These are phyloP conservation scores for Cyberlindnera misumaiensis DNA, from an alignment of 805 yeast species.

Conservation along the genomic window DNA sequence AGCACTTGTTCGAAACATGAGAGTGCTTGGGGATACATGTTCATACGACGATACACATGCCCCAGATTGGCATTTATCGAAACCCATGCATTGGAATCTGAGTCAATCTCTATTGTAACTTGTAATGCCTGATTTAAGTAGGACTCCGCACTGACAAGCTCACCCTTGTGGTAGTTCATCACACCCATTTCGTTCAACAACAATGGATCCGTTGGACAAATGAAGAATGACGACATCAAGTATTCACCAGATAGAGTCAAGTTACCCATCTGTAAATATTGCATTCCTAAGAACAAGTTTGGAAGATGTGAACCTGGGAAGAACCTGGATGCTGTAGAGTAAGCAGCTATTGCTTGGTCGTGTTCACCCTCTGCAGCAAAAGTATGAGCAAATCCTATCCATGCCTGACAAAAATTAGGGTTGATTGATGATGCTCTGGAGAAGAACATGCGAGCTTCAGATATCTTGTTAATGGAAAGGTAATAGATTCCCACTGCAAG, in stretches of 20 bases:
- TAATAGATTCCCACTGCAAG: constrained; percentile 89
- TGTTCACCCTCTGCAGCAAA: constrained; percentile 98
- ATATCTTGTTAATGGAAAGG: constrained; percentile 58
- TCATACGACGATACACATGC: constrained; percentile 72
- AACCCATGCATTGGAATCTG: constrained; percentile 78
- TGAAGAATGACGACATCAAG: constrained; percentile 61
- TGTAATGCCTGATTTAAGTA: constrained; percentile 65
- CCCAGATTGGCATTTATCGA: constrained; percentile 85
- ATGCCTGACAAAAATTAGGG: constrained; percentile 89
- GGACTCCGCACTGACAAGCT: constrained; percentile 60
- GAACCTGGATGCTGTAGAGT: constrained; percentile 88
- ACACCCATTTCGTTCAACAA: constrained; percentile 91
- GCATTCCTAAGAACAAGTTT: constrained; percentile 89
- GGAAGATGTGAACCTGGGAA: constrained; percentile 92
- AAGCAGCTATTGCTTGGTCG: constrained; percentile 96
- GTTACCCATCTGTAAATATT: constrained; percentile 83
- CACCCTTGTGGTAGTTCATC: constrained; percentile 70
- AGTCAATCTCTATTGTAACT: constrained; percentile 60
- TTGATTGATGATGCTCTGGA: constrained; percentile 83
- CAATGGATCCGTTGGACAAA: constrained; percentile 83
- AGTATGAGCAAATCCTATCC: constrained; percentile 98
- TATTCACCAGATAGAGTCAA: constrained; percentile 82
- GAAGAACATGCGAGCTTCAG: constrained; percentile 83
- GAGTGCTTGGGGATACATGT: constrained; percentile 58
- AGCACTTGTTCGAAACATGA: constrained; percentile 72